Conservation (phyloP, 2,329 filamentous ascomycete species). For the Ramularia collo-cygni region DNA sequence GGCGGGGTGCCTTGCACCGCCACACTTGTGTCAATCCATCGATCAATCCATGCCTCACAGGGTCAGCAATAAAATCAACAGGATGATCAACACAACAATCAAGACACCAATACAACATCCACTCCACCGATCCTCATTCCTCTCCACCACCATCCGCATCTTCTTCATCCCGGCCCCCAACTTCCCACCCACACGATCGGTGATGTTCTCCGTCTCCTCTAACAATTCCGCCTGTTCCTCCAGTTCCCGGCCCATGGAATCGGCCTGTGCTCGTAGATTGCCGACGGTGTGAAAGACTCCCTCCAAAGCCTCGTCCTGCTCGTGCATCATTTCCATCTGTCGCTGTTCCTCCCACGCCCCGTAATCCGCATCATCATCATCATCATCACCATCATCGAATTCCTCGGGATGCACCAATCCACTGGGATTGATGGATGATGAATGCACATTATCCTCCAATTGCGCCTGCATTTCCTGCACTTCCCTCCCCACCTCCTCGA, state of each 20-base stretch:
- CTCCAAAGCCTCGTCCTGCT: constrained; percentile 90
- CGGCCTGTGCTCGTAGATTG: constrained; percentile 80
- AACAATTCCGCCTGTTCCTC: constrained; percentile 92
- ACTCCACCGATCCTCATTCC: constrained; percentile 72
- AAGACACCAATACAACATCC: constrained; percentile 78
- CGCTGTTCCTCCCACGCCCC: constrained; percentile 75
- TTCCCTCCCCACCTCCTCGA: constrained; percentile 83
- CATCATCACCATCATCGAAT: constrained; percentile 40
- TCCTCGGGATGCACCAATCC: constrained; percentile 55
- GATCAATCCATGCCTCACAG: constrained; percentile 38
- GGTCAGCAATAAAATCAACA: constrained; percentile 71
- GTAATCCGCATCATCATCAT: constrained; percentile 51
- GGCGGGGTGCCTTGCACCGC: not conserved
- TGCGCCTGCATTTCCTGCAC: constrained; percentile 68
- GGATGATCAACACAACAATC: constrained; percentile 78
- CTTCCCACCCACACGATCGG: constrained; percentile 80
- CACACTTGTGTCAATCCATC: no score
- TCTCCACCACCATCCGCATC: constrained; percentile 73
- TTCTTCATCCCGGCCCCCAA: constrained; percentile 81
- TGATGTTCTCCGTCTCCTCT: constrained; percentile 73
- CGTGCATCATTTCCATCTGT: constrained; percentile 84
- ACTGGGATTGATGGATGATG: no score
- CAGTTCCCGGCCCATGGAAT: constrained; percentile 91
- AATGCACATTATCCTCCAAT: constrained; percentile 25
- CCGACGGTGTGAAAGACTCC: constrained; percentile 90